Base-by-base conservation (phyloP, 2,329 filamentous ascomycete species). In the Fusarium abutilonis region DNA sequence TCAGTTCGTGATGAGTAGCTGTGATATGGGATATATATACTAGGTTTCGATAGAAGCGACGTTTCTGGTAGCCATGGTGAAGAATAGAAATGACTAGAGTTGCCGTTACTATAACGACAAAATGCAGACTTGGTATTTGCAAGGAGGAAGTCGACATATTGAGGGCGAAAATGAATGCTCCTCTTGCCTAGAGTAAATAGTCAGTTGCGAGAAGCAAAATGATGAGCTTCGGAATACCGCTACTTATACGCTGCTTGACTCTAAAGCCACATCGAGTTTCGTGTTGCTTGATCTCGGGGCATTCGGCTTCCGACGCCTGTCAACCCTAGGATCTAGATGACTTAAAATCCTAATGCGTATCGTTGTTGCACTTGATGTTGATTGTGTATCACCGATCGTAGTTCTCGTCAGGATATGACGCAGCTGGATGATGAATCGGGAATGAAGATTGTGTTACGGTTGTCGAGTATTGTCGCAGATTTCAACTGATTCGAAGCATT, bases 31-130 rank as follows among this genome's bases (percentile, higher is more conserved):
- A 6, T 17, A 10, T 1, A 31, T 52, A 31, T 52, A 64, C 60
- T 41, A 64, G 13, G 4, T 58, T 28, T 2, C 51, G 31, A 10
- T 58, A 65, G 36, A 64, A 64, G 2, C 42, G 52, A 15, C 60
- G 52, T 6, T 46, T 31, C 14, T 11, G 31, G 29, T 64, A 65
- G 11, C 48, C 58, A 5, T 14, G 38, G 17, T 39, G 60, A 2
- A 48, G 13, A 2, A 51, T 2, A 3, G 6, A n/a, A 3, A 60
- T 15, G 11, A 45, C 9, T 0, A 60, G 38, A 31, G 29, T 13
- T 7, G 11, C 9, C 6, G 10, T 2, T 2, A 32, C 4, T 6
- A 39, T n/a, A 4, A 10, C 15, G 4, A 1, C 14, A 14, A 41
- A 26, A 4, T 39, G 17, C 4, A 46, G 23, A 4, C 14, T 47